phyloP scores from a whole-genome alignment of 225 moss, liverwort and hornwort species.

The Thuidium tamariscinum region DNA sequence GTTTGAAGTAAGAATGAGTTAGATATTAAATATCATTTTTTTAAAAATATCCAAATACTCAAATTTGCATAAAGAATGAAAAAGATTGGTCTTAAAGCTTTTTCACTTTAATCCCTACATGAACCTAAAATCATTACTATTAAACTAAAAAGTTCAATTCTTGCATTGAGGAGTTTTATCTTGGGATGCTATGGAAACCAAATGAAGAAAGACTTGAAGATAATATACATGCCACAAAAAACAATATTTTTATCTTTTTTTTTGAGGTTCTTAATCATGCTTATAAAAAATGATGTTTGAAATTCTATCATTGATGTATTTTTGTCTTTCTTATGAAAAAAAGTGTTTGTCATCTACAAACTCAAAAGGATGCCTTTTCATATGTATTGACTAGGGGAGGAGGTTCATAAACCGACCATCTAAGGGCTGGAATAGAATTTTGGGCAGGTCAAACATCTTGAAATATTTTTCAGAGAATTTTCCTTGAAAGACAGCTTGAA shows the following conservation, averaged over 20 bases:
- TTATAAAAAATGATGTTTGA: not conserved
- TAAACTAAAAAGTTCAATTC: not conserved
- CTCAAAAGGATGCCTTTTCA: not conserved
- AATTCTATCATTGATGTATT: not conserved
- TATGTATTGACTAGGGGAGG: too few species aligned
- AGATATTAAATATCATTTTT: not conserved
- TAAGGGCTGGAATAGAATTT: too few species aligned
- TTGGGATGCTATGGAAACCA: not conserved
- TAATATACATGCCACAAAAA: not conserved
- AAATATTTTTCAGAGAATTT: too few species aligned
- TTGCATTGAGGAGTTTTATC: too few species aligned
- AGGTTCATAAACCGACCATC: too few species aligned
- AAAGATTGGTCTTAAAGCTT: not conserved
- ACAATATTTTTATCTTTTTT: not conserved
- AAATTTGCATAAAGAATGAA: not conserved
- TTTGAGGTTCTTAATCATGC: not conserved
- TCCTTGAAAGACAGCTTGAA: too few species aligned
- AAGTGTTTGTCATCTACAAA: not conserved
- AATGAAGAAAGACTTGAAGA: rapidly evolving
- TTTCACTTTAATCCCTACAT: not conserved
- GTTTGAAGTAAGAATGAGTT: not conserved
- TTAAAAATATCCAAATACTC: not conserved
- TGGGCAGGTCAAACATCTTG: too few species aligned
- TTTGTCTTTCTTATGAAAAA: not conserved
- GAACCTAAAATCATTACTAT: not conserved